Base-by-base conservation (phyloP, 768 basidiomycete genomes). In the Crucibulum laeve region DNA sequence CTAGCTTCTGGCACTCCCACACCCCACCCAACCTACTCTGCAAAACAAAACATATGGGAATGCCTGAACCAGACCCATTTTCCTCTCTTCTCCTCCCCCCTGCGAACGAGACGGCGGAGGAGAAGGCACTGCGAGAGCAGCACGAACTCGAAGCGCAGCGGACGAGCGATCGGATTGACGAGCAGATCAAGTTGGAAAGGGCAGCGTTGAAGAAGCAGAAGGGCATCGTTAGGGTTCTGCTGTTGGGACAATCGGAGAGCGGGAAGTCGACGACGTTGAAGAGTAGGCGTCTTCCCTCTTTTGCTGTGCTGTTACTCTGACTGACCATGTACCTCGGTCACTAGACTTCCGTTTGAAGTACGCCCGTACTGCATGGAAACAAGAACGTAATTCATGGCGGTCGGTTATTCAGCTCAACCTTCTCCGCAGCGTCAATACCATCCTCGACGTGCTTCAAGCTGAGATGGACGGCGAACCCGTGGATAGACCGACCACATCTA, bases 401-500 rank as follows among this genome's bases (percentile, higher is more conserved):
- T 66, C 82, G 1, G 82, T 90, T 45, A 77, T 90, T 40, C 86
- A 87, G 47, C 80, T 90, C 44, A 90, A 90, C 60, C 77, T 90
- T 55, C 71, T 88, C 38, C 79, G 77, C 6, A 80, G 80, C 34
- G 68, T 87, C 41, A 73, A 79, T 37, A 67, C 63, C 53, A 80
- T 90, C 49, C 69, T 87, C 50, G 76, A 82, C 34, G 64, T 74
- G 14, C 60, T 88, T 25, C 69, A 76, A 51, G 66, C 67, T 3
- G 77, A 79, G 34, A 60, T 77, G 47, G 53, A 68, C 35, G 60
- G 61, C 4, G 61, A 58, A 17, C 59, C 60, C 11, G 24, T 43
- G 39, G 45, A 38, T 53, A 37, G 18, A 25, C 47, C 35, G 25
- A 19, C 21, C 38, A 21, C 25, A 14, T 5, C 30, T 26, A 23